phyloP scores from a whole-genome alignment of 352 stramenopile genomes.

The Elongisporangium anandrum region DNA sequence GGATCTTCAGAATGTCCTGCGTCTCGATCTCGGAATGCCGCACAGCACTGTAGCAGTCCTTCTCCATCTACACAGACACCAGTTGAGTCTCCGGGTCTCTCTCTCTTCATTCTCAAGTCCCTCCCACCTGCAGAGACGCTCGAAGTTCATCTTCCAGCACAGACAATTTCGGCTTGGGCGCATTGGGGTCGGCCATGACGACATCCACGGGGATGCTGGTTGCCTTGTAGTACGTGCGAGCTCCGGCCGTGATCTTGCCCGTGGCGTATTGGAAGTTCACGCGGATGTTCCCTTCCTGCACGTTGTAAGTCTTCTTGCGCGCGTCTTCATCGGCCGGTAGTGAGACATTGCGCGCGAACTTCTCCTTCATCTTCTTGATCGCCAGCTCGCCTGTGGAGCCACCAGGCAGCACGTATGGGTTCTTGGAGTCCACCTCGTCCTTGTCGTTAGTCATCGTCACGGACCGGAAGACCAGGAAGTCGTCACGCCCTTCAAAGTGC shows the following conservation, averaged over 20 bases:
- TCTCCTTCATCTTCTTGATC: slow-evolving; percentile 94
- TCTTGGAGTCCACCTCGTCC: slow-evolving; percentile 73
- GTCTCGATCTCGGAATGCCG: slow-evolving; percentile 87
- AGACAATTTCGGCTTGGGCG: slow-evolving; percentile 61
- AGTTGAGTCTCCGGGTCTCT: background rate
- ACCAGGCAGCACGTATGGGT: slow-evolving; percentile 72
- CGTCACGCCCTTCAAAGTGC: slow-evolving; percentile 80
- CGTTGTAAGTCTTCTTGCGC: slow-evolving; percentile 88
- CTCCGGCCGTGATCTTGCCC: slow-evolving; percentile 87
- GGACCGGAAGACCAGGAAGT: slow-evolving; percentile 81
- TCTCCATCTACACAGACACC: slow-evolving; percentile 54
- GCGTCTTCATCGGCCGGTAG: slow-evolving; percentile 73
- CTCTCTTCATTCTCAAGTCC: background rate
- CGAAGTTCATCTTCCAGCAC: slow-evolving; percentile 73
- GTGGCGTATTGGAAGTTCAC: slow-evolving; percentile 91
- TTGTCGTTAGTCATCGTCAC: slow-evolving; percentile 76
- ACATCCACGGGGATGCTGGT: slow-evolving; percentile 66
- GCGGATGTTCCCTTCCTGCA: slow-evolving; percentile 86
- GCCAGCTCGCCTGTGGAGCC: slow-evolving; percentile 66
- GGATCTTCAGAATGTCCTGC: slow-evolving; percentile 87
- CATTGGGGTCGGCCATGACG: slow-evolving; percentile 61
- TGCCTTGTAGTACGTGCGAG: slow-evolving; percentile 77
- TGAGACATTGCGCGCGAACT: slow-evolving; percentile 69
- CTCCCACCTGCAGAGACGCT: slow-evolving; percentile 42
- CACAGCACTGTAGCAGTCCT: slow-evolving; percentile 88